Evolutionary conservation across 1,139 yeast species (phyloP).

Genomic region (Tardiomyces depauwii): DNA sequence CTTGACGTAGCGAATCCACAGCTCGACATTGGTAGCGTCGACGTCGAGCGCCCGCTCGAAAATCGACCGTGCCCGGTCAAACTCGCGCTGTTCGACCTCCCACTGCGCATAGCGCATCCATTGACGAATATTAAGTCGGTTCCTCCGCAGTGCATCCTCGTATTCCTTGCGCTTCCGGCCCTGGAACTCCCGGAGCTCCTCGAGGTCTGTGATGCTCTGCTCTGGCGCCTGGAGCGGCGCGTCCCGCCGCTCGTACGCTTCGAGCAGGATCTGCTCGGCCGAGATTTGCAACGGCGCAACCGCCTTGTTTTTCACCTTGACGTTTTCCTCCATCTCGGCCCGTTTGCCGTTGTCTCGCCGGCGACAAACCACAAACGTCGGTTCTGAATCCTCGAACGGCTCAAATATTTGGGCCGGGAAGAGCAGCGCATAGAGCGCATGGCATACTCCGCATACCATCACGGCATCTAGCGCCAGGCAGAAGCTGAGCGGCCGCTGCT

Average conservation of each 20-base stretch:
- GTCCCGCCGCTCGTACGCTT: constrained; percentile 41
- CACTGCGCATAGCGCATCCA: constrained; percentile 91
- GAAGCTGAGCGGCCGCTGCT: no score
- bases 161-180: constrained; percentile 67
- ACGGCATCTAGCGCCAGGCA: no score
- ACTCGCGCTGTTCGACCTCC: constrained; percentile 74
- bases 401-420: not conserved
- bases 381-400: not conserved
- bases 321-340: not conserved
- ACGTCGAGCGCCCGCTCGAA: constrained; percentile 83
- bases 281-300: constrained; percentile 42
- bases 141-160: constrained; percentile 77
- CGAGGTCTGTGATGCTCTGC: constrained; percentile 54
- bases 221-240: constrained; percentile 33
- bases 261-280: constrained; percentile 45
- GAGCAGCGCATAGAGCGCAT: not conserved
- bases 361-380: not conserved
- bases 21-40: constrained; percentile 59
- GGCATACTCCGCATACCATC: not conserved
- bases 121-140: constrained; percentile 70
- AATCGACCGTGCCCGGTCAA: constrained; percentile 66
- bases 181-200: constrained; percentile 68
- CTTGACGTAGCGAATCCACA: constrained; percentile 82
- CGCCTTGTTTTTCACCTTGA: constrained; percentile 27
- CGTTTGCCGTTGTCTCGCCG: not conserved